phyloP scores from a whole-genome alignment of 257 asterid genomes.

The Scutellaria barbata region DNA sequence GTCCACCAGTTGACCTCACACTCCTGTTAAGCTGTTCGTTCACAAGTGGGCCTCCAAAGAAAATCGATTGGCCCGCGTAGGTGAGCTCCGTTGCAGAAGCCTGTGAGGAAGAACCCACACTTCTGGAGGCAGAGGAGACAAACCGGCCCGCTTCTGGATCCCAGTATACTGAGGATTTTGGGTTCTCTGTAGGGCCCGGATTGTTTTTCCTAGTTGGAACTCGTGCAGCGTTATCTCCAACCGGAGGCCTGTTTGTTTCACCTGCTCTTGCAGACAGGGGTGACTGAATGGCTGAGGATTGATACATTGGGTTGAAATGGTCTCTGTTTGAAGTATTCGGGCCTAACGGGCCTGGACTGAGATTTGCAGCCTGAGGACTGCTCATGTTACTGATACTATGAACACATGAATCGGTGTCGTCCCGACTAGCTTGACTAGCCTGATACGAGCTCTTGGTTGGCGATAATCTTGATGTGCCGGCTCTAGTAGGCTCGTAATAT shows the following conservation, averaged over 20 bases:
- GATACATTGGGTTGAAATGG: constrained; percentile 74
- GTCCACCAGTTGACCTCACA: constrained; percentile 38
- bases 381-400: constrained; percentile 77
- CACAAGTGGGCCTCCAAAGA: constrained; percentile 83
- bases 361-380: constrained; percentile 76
- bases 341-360: constrained; percentile 56
- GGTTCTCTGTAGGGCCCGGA: constrained; percentile 40
- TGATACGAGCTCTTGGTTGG: constrained; percentile 78
- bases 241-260: constrained; percentile 27
- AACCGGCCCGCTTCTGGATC: constrained; percentile 84
- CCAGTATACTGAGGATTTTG: constrained; percentile 79
- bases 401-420: constrained; percentile 69
- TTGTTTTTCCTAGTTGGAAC: constrained; percentile 47
- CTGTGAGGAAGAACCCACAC: constrained; percentile 58
- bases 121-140: constrained; percentile 58
- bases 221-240: constrained; percentile 24
- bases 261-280: constrained; percentile 52
- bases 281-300: constrained; percentile 54
- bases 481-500: constrained; percentile 53
- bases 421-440: constrained; percentile 80
- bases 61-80: constrained; percentile 81
- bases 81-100: constrained; percentile 75
- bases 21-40: constrained; percentile 59
- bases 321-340: constrained; percentile 52
- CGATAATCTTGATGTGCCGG: constrained; percentile 65